Percentiles rank a stretch among this genome's conserved stretches.
Conservation (phyloP, 106 monocot genomes). For the Phalaenopsis equestris region DNA sequence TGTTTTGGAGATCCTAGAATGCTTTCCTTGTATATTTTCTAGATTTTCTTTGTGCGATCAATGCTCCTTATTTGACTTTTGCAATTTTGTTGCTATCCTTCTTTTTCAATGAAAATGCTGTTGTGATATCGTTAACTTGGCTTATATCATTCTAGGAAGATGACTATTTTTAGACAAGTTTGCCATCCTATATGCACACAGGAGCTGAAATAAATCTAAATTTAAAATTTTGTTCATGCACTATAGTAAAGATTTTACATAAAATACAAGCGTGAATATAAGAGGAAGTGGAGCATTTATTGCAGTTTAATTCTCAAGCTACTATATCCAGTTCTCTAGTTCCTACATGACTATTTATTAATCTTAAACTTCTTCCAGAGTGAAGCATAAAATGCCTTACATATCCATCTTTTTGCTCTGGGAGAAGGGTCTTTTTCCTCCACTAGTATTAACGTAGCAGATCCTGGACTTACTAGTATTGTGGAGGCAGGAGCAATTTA, state of each 20-base stretch:
- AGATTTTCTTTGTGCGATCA: background rate
- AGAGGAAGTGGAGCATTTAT: too few species aligned
- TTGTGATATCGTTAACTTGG: background rate
- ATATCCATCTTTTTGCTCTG: background rate
- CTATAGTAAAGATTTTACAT: too few species aligned
- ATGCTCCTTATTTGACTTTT: background rate
- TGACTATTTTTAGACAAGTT: background rate
- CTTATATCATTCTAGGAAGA: background rate
- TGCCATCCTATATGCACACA: background rate
- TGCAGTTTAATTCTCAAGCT: too few species aligned
- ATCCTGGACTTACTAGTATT: background rate
- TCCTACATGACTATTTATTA: too few species aligned
- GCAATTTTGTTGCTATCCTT: background rate
- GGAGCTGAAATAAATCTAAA: background rate
- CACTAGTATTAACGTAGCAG: background rate
- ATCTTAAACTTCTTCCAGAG: too few species aligned
- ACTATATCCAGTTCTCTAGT: too few species aligned
- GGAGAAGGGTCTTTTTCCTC: background rate
- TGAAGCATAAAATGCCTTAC: too few species aligned
- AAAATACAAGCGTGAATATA: too few species aligned
- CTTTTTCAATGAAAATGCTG: background rate
- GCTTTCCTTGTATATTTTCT: background rate
- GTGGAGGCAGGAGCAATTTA: background rate
- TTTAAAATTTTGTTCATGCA: too few species aligned
- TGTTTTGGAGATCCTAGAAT: conserved; percentile 6